These are phyloP conservation scores for Mrakia frigida DNA, from an alignment of 768 basidiomycete genomes.

Conservation along the genomic window DNA sequence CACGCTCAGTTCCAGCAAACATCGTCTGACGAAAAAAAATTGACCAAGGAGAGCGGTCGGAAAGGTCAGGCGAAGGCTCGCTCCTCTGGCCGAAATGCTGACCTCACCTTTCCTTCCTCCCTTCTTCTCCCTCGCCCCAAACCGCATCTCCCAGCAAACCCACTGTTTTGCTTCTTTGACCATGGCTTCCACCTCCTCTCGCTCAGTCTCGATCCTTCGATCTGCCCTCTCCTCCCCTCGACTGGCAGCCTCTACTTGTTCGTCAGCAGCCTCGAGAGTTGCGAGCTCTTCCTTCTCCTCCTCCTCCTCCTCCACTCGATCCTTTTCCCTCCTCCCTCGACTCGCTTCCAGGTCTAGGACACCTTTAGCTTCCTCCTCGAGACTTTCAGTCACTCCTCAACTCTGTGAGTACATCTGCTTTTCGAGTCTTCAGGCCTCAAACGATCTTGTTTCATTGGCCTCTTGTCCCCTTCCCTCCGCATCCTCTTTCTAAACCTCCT, in stretches of 20 bases:
- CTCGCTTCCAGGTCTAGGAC: background rate
- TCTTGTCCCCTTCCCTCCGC: slow-evolving; percentile 23
- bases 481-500: slow-evolving; percentile 17
- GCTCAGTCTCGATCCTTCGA: background rate
- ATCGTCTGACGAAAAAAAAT: background rate
- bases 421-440: background rate
- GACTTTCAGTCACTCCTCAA: background rate
- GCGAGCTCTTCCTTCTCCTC: slow-evolving; percentile 4
- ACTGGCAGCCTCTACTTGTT: background rate
- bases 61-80: background rate
- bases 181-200: slow-evolving; percentile 1
- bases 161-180: background rate
- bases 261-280: background rate
- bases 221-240: background rate
- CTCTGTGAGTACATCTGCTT: background rate
- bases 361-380: background rate
- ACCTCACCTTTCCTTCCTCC: background rate
- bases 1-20: too few relatives aligned
- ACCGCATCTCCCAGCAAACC: background rate
- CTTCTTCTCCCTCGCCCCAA: background rate
- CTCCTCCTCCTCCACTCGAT: slow-evolving; percentile 2
- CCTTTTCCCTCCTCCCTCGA: slow-evolving; percentile 7
- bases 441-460: slow-evolving; percentile 5
- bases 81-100: background rate
- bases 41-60: background rate